These are phyloP conservation scores for Coniochaeta sp. DNA, from an alignment of 2,329 filamentous ascomycete species.

Conservation along the genomic window DNA sequence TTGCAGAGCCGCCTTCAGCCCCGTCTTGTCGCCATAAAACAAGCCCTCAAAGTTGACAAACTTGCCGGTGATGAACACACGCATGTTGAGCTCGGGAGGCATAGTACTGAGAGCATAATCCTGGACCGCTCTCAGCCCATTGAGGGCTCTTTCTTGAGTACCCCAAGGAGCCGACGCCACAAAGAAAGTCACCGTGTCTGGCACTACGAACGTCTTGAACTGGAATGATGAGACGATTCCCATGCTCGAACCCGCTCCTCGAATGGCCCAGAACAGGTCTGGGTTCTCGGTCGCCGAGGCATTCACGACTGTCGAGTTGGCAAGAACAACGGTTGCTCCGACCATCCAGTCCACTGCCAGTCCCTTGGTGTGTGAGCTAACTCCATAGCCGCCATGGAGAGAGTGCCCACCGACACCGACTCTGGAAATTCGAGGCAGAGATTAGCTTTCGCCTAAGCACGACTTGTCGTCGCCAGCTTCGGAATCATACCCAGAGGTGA, in stretches of 20 bases:
- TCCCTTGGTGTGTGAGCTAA: constrained; percentile 26
- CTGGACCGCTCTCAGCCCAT: constrained; percentile 20
- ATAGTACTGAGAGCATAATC: constrained; percentile 21
- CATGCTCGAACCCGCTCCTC: constrained; percentile 30
- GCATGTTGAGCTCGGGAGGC: constrained; percentile 33
- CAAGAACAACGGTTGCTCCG: constrained; percentile 27
- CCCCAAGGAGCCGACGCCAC: constrained; percentile 19
- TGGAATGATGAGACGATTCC: constrained; percentile 31
- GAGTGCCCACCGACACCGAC: constrained; percentile 31
- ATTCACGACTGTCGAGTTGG: constrained; percentile 25
- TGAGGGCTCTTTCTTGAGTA: constrained; percentile 15
- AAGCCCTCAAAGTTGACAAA: constrained; percentile 29
- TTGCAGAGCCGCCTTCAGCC: constrained; percentile 20
- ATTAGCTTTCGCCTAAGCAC: background rate
- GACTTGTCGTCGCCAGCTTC: background rate
- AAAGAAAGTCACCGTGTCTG: constrained; percentile 23
- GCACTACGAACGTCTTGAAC: constrained; percentile 29
- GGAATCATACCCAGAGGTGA: background rate
- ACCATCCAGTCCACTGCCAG: constrained; percentile 27
- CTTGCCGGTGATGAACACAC: constrained; percentile 25
- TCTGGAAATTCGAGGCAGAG: constrained; percentile 7
- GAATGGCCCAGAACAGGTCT: constrained; percentile 35
- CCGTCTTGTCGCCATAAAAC: constrained; percentile 27
- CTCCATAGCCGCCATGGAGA: constrained; percentile 31
- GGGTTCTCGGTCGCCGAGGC: constrained; percentile 24